Percentiles rank a stretch among this genome's conserved stretches.
Conservation (phyloP, 2,329 filamentous ascomycete genomes). For the Thelonectria rubi region DNA sequence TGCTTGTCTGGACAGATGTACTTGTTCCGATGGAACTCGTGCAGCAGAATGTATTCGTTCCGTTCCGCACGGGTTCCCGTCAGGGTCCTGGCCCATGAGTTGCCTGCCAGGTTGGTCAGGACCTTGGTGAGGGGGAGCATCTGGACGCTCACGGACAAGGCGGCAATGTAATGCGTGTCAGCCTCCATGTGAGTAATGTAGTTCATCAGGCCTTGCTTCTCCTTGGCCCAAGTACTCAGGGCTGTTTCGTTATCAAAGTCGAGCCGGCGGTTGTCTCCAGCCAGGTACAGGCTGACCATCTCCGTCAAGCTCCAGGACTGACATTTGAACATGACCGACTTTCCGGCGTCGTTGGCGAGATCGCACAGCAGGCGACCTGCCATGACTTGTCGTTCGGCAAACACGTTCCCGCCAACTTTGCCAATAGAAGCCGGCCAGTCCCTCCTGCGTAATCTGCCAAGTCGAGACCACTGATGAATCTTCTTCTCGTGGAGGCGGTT, state of each 20-base stretch:
- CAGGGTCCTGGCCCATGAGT: conserved; percentile 96
- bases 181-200: conserved; percentile 94
- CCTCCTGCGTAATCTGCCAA: conserved; percentile 83
- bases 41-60: conserved; percentile 98
- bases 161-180: conserved; percentile 95
- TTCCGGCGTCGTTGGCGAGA: conserved; percentile 94
- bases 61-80: conserved; percentile 96
- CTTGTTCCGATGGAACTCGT: conserved; percentile 96
- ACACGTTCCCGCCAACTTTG: conserved; percentile 88
- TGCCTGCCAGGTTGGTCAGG: conserved; percentile 94
- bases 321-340: conserved; percentile 96
- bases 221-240: conserved; percentile 81
- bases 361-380: conserved; percentile 92
- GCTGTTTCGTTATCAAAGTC: conserved; percentile 91
- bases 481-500: conserved; percentile 89
- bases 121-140: conserved; percentile 95
- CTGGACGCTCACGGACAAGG: conserved; percentile 87
- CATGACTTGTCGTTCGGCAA: conserved; percentile 89
- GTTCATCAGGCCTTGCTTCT: conserved; percentile 87
- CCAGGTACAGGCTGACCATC: conserved; percentile 93
- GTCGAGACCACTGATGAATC: conserved; percentile 92
- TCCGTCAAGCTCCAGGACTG: conserved; percentile 98
- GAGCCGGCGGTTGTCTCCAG: conserved; percentile 74
- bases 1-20: conserved; percentile 98
- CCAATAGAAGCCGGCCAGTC: conserved; percentile 90